Percentiles rank a stretch among this genome's conserved stretches.
These are phyloP conservation scores for Ophiocordyceps robertsii DNA, from an alignment of 2,329 filamentous ascomycete genomes.

Conservation along the genomic window DNA sequence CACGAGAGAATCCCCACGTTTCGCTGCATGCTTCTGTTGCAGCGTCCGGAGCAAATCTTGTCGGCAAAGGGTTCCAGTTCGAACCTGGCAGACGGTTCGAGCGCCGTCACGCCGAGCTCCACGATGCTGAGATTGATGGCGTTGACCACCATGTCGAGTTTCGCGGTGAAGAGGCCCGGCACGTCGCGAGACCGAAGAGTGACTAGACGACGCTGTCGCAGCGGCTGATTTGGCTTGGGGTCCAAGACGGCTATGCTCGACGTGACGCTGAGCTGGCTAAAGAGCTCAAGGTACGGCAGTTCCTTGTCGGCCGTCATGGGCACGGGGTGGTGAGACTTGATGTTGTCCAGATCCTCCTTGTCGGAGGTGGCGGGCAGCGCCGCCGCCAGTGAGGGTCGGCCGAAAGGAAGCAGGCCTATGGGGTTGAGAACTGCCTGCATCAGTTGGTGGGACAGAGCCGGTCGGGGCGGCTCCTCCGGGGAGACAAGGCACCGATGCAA, in stretches of 20 bases:
- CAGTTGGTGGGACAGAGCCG: conserved; percentile 23
- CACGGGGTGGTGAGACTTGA: conserved; percentile 50
- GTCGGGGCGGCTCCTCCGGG: conserved; percentile 14
- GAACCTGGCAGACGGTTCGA: conserved; percentile 43
- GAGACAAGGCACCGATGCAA: conserved; percentile 26
- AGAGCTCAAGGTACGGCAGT: conserved; percentile 55
- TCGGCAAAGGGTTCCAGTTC: conserved; percentile 45
- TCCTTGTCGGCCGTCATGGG: conserved; percentile 50
- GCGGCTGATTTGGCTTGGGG: conserved; percentile 13
- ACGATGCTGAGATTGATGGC: conserved; percentile 36
- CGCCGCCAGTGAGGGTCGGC: conserved; percentile 17
- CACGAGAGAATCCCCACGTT: conserved; percentile 50
- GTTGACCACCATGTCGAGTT: conserved; percentile 44
- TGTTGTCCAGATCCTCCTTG: conserved; percentile 23
- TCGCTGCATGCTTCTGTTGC: conserved; percentile 31
- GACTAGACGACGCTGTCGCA: conserved; percentile 43
- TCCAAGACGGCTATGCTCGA: conserved; percentile 37
- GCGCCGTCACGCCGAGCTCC: conserved; percentile 35
- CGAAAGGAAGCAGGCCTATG: conserved; percentile 37
- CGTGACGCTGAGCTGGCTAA: conserved; percentile 52
- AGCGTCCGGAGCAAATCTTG: conserved; percentile 22
- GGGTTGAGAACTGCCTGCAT: conserved; percentile 37
- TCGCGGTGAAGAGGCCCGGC: conserved; percentile 42
- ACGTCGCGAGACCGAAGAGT: conserved; percentile 27
- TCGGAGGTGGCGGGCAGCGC: conserved; percentile 9